These are phyloP conservation scores for Phytomonas sp. DNA, from an alignment of 208 protist genomes.

Conservation along the genomic window DNA sequence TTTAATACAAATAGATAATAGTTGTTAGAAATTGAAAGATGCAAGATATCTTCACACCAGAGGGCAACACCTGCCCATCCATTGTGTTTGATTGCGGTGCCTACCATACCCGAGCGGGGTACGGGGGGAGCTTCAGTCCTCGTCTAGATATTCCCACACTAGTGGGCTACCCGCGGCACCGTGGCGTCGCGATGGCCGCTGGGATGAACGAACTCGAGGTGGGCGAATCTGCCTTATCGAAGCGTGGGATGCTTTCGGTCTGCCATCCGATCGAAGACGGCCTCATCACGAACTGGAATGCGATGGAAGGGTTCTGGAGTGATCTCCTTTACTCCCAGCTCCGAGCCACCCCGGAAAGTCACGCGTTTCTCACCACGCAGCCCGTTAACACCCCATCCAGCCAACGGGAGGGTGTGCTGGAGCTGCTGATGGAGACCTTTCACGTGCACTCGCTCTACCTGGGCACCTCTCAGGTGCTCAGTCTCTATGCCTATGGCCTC, in stretches of 20 bases:
- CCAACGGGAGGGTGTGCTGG: slow-evolving; percentile 85
- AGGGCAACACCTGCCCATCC: slow-evolving; percentile 3
- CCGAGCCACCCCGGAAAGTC: slow-evolving; percentile 81
- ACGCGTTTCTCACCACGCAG: slow-evolving; percentile 87
- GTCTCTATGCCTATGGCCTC: slow-evolving; percentile 89
- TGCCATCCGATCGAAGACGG: slow-evolving; percentile 67
- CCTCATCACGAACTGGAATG: slow-evolving; percentile 82
- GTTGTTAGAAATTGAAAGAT: neutral
- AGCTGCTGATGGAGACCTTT: slow-evolving; percentile 94
- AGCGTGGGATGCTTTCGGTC: slow-evolving; percentile 75
- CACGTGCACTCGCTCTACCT: slow-evolving; percentile 89
- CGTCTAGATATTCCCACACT: slow-evolving; percentile 83
- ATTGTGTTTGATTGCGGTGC: slow-evolving; percentile 82
- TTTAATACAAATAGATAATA: neutral
- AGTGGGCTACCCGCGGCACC: slow-evolving; percentile 82
- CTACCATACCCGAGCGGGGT: slow-evolving; percentile 77
- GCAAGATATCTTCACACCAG: no score
- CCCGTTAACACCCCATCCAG: slow-evolving; percentile 64
- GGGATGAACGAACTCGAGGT: slow-evolving; percentile 88
- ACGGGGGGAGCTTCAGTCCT: slow-evolving; percentile 72
- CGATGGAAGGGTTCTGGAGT: slow-evolving; percentile 90
- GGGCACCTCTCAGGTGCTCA: slow-evolving; percentile 84
- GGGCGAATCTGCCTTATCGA: slow-evolving; percentile 76
- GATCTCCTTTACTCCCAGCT: slow-evolving; percentile 89
- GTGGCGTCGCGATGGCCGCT: slow-evolving; percentile 85